Evolutionary conservation across 176 grass and related monocot species (phyloP).

Genomic region (Oryza meyeriana): DNA sequence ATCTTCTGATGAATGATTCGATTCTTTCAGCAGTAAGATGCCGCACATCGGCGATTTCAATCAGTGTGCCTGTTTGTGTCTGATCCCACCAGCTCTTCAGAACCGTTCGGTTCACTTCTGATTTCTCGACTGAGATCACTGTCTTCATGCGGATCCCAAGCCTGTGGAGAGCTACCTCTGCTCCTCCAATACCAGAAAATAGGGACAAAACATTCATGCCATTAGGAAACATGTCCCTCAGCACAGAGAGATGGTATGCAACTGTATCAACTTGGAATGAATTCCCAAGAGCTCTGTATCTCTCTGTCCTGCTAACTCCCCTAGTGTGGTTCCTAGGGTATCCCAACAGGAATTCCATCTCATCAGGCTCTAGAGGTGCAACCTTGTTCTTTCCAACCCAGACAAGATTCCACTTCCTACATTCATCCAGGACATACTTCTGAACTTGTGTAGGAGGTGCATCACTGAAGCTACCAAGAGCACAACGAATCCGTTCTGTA

Average conservation of each 20-base stretch:
- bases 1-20: slow-evolving; percentile 21
- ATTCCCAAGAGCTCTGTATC: slow-evolving; percentile 70
- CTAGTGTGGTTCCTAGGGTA: slow-evolving; percentile 83
- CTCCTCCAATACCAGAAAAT: slow-evolving; percentile 94
- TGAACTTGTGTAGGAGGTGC: slow-evolving; percentile 41
- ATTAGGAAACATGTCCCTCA: slow-evolving; percentile 65
- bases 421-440: slow-evolving; percentile 56
- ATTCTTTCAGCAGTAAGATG: slow-evolving; percentile 37
- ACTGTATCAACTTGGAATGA: slow-evolving; percentile 92
- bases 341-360: slow-evolving; percentile 75
- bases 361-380: slow-evolving; percentile 72
- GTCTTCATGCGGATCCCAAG: slow-evolving; percentile 63
- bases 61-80: slow-evolving; percentile 61
- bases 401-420: slow-evolving; percentile 78
- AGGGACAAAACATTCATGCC: slow-evolving; percentile 72
- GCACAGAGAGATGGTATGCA: slow-evolving; percentile 65
- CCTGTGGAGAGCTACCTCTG: slow-evolving; percentile 86
- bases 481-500: slow-evolving; percentile 45
- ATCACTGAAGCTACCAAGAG: slow-evolving; percentile 24
- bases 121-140: slow-evolving; percentile 77
- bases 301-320: slow-evolving; percentile 65
- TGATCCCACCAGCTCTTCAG: slow-evolving; percentile 87
- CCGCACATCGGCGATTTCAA: slow-evolving; percentile 66
- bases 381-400: slow-evolving; percentile 87
- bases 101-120: slow-evolving; percentile 56